phyloP scores from a whole-genome alignment of 129 eudicot species.

The Erigeron canadensis region DNA sequence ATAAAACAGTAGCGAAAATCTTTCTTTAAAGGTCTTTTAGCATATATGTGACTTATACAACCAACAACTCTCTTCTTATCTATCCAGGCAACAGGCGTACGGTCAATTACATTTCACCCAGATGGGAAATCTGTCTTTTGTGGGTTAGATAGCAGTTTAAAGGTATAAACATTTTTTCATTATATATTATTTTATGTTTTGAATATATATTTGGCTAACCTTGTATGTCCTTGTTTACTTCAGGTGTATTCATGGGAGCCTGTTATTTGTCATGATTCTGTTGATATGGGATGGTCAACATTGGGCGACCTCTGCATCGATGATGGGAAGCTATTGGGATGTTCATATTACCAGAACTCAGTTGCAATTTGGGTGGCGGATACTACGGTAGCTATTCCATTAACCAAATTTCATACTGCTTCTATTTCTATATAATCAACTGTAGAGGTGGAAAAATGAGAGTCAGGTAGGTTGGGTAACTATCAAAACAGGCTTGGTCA shows the following conservation, averaged over 20 bases:
- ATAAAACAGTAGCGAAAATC: no score
- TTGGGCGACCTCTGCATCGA: slow-evolving; percentile 83
- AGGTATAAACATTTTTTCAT: slow-evolving; percentile 42
- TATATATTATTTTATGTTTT: slow-evolving; percentile 2
- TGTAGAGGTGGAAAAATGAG: no score
- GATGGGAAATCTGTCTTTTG: slow-evolving; percentile 91
- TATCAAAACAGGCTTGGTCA: no score
- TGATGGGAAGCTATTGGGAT: slow-evolving; percentile 83
- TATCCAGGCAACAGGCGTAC: slow-evolving; percentile 75
- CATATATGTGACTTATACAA: slow-evolving; percentile 4
- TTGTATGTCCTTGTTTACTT: slow-evolving; percentile 18
- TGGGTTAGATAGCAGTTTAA: slow-evolving; percentile 78
- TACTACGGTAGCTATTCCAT: slow-evolving; percentile 51
- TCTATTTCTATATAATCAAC: not conserved
- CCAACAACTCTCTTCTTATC: not conserved
- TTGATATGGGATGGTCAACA: slow-evolving; percentile 95
- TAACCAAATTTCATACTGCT: not conserved
- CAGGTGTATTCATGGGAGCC: slow-evolving; percentile 99
- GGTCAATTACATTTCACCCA: slow-evolving; percentile 80
- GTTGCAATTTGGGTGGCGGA: slow-evolving; percentile 95
- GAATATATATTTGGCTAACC: slow-evolving; percentile 8
- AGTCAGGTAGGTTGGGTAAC: no score
- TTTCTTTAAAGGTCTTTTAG: no score
- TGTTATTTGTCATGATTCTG: slow-evolving; percentile 79
- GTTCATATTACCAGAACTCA: slow-evolving; percentile 82